Evolutionary conservation across 169 alveolate species (phyloP).

Genomic region (Theileria orientalis): DNA sequence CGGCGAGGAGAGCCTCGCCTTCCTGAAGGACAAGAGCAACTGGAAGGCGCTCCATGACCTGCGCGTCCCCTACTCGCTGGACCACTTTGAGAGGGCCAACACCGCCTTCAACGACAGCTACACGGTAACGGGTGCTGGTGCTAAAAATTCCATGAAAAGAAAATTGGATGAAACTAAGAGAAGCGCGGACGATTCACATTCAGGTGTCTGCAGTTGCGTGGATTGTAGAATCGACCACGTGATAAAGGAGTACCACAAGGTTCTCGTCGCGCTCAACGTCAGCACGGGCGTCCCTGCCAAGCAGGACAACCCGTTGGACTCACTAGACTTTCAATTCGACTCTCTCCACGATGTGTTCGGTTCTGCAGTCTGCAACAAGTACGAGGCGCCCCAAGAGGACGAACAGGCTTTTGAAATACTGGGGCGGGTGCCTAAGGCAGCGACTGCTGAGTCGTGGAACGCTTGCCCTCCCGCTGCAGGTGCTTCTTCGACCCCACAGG

Average conservation of each 20-base stretch:
- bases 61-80: conserved; percentile 5
- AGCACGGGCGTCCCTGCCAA: background rate
- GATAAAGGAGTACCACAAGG: background rate
- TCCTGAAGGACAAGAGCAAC: conserved; percentile 7
- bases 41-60: conserved; percentile 22
- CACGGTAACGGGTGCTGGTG: background rate
- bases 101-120: background rate
- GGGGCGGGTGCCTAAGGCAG: background rate
- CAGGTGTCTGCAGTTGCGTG: conserved; percentile 4
- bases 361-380: background rate
- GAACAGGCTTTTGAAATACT: background rate
- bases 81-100: conserved; percentile 1
- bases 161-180: background rate
- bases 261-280: no score
- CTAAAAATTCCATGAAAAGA: background rate
- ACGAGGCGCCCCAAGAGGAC: background rate
- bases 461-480: background rate
- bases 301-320: background rate
- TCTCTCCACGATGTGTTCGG: background rate
- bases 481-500: background rate
- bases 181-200: background rate
- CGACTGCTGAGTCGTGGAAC: no score
- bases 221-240: background rate
- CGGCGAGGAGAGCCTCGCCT: background rate
- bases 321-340: no score